phyloP scores from a whole-genome alignment of 495 filamentous ascomycete genomes.

The Annulohypoxylon maeteangense region DNA sequence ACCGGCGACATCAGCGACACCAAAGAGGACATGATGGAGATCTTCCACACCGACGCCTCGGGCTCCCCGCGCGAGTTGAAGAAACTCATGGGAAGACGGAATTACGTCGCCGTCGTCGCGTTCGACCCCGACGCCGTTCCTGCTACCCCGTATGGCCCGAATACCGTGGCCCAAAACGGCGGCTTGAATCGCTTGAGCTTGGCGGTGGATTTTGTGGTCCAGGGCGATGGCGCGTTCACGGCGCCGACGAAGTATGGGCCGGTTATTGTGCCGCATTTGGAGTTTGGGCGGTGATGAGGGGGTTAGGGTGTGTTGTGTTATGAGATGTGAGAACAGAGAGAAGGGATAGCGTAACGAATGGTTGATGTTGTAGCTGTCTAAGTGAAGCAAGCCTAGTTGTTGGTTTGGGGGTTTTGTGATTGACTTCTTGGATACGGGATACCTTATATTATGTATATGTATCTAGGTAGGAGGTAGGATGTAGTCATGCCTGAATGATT shows the following conservation, averaged over 20 bases:
- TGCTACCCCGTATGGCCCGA: constrained; percentile 60
- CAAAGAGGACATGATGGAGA: constrained; percentile 99
- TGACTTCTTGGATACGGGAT: constrained; percentile 4
- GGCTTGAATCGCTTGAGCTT: constrained; percentile 79
- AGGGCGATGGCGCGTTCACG: constrained; percentile 82
- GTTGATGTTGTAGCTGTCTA: not conserved
- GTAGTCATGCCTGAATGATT: constrained; percentile 33
- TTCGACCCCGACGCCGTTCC: constrained; percentile 86
- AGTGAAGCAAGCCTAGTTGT: constrained; percentile 4
- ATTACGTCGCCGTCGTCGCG: constrained; percentile 93
- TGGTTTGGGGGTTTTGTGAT: not conserved
- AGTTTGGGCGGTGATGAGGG: constrained; percentile 71
- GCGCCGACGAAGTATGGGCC: constrained; percentile 95
- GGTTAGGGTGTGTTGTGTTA: not conserved
- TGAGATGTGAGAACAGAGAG: too few relatives aligned
- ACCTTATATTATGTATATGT: not conserved
- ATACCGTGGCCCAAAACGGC: constrained; percentile 17
- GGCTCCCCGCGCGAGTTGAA: constrained; percentile 82
- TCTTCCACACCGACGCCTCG: constrained; percentile 90
- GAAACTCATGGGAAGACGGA: constrained; percentile 89
- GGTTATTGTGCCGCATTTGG: constrained; percentile 92
- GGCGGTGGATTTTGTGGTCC: constrained; percentile 96
- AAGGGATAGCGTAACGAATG: not conserved
- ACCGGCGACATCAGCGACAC: constrained; percentile 80
- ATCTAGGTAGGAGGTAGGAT: constrained; percentile 16